phyloP scores from a whole-genome alignment of 306 rosid species.

The Lathyrus sativus region DNA sequence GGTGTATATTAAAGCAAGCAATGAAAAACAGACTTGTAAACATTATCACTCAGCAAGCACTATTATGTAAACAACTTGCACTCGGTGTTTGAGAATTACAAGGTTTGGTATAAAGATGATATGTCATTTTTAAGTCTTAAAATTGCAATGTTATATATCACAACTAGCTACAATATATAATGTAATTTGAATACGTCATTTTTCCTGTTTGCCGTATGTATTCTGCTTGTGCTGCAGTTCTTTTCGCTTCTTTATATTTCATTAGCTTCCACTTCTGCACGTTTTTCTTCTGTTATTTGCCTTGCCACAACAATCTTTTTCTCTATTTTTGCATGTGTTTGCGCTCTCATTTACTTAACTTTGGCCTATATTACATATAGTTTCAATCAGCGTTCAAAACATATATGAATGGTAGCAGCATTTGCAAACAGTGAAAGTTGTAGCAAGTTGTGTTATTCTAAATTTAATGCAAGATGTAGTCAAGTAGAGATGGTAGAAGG shows the following conservation, averaged over 20 bases:
- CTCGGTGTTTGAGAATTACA: conserved; percentile 34
- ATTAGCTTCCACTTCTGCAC: conserved; percentile 69
- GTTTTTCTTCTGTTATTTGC: conserved; percentile 83
- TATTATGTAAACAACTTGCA: conserved; percentile 40
- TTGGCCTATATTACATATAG: conserved; percentile 47
- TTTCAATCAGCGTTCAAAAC: conserved; percentile 30
- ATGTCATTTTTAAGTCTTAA: neutral
- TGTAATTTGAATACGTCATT: conserved; percentile 59
- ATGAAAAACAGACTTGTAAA: conserved; percentile 18
- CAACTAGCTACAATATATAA: conserved; percentile 75
- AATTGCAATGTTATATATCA: conserved; percentile 26
- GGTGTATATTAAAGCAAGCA: conserved; percentile 13
- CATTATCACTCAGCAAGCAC: conserved; percentile 35
- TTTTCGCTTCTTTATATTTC: conserved; percentile 62
- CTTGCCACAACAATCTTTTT: conserved; percentile 80
- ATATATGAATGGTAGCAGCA: neutral
- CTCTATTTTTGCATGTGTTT: conserved; percentile 79
- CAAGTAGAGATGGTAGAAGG: too few species aligned
- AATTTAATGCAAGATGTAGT: too few species aligned
- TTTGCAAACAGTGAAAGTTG: too few species aligned
- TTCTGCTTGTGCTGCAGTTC: conserved; percentile 71
- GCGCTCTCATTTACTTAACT: conserved; percentile 82
- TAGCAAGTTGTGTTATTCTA: too few species aligned
- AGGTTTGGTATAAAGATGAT: conserved; percentile 32
- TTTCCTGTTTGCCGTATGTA: conserved; percentile 79